Evolutionary conservation across 2,329 filamentous ascomycete species (phyloP).

Genomic region (Colletotrichum tabaci): DNA sequence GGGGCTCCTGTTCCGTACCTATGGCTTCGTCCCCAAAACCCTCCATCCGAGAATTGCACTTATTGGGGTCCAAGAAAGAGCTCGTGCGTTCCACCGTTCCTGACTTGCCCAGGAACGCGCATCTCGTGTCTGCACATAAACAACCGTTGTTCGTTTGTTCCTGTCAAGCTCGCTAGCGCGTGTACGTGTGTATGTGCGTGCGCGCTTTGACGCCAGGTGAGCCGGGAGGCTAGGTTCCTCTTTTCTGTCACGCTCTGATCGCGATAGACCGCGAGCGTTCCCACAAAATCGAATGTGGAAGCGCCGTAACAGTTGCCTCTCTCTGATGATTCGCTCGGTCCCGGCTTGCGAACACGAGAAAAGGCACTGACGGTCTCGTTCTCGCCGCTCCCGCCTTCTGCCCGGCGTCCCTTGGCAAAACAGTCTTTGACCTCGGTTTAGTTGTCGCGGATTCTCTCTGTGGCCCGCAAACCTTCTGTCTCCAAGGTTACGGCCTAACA

Average conservation of each 20-base stretch:
- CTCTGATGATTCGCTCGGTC: neutral
- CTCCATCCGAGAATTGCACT: neutral
- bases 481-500: neutral
- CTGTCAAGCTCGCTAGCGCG: slow-evolving; percentile 22
- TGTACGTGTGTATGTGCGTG: neutral
- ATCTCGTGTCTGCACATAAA: neutral
- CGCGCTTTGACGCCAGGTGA: slow-evolving; percentile 17
- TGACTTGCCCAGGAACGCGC: neutral
- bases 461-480: neutral
- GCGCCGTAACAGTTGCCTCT: neutral
- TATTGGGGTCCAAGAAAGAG: too few species aligned
- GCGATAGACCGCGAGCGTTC: neutral
- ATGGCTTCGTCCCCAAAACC: too few species aligned
- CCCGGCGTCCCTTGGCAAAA: neutral
- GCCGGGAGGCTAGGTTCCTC: slow-evolving; percentile 7
- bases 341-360: neutral
- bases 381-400: neutral
- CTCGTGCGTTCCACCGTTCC: neutral
- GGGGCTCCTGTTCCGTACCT: neutral
- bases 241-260: slow-evolving; percentile 26
- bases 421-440: neutral
- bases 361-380: neutral
- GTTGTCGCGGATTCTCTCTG: neutral
- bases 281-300: neutral
- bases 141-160: neutral